phyloP scores from a whole-genome alignment of 306 rosid genomes.

The Cicer chorassanicum region DNA sequence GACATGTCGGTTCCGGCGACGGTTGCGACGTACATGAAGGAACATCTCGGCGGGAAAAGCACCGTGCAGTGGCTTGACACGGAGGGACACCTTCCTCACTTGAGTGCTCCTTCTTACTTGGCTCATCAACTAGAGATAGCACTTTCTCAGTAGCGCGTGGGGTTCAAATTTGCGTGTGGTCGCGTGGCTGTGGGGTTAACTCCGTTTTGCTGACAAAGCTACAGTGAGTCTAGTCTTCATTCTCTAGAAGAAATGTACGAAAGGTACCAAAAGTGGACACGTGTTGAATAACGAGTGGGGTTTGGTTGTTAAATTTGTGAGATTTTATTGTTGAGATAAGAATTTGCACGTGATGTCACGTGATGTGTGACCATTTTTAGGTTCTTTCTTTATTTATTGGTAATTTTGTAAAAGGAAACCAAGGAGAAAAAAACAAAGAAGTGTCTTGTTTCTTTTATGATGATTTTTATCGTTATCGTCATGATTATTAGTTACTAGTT shows the following conservation, averaged over 20 bases:
- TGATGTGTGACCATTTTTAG: constrained; percentile 46
- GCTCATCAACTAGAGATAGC: constrained; percentile 69
- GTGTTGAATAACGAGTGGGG: constrained; percentile 62
- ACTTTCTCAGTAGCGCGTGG: constrained; percentile 57
- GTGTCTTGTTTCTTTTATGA: background rate
- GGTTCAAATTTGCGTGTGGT: background rate
- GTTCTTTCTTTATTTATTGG: background rate
- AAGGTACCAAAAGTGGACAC: constrained; percentile 46
- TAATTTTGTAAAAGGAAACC: background rate
- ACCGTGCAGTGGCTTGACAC: constrained; percentile 78
- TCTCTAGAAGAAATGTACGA: constrained; percentile 22
- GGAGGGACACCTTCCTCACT: constrained; percentile 92
- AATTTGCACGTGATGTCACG: constrained; percentile 73
- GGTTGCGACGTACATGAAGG: constrained; percentile 74
- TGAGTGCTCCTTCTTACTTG: constrained; percentile 74
- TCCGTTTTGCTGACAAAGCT: background rate
- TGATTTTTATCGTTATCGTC: background rate
- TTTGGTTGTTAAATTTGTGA: constrained; percentile 30
- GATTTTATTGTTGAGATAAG: constrained; percentile 58
- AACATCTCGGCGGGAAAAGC: constrained; percentile 81
- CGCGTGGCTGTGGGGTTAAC: constrained; percentile 3
- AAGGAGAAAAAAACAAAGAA: background rate
- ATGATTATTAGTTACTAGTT: background rate
- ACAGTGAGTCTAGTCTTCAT: background rate
- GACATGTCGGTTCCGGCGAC: constrained; percentile 80